Evolutionary conservation across 1,139 yeast genomes (phyloP).

Genomic region (Blastobotrys arbuscula): DNA sequence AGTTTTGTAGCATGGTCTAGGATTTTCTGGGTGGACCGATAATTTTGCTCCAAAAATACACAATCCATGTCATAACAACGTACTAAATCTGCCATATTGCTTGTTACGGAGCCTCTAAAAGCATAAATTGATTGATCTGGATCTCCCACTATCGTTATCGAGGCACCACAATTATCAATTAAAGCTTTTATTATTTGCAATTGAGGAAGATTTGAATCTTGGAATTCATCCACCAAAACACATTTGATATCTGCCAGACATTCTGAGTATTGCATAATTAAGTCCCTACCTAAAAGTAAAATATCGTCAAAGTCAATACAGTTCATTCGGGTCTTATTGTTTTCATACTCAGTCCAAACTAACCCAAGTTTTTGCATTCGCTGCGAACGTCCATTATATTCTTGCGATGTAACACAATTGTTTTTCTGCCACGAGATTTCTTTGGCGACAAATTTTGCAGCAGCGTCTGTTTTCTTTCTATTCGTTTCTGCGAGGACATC

Average conservation of each 20-base stretch:
- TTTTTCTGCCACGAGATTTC: constrained; percentile 13
- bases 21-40: constrained; percentile 70
- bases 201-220: constrained; percentile 81
- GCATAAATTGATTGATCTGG: constrained; percentile 94
- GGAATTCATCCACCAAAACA: constrained; percentile 89
- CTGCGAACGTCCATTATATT: background rate
- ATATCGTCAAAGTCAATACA: constrained; percentile 83
- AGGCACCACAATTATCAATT: constrained; percentile 40
- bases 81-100: constrained; percentile 60
- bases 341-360: constrained; percentile 41
- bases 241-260: constrained; percentile 53
- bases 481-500: background rate
- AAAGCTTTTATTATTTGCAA: constrained; percentile 59
- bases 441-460: background rate
- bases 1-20: constrained; percentile 58
- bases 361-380: background rate
- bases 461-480: background rate
- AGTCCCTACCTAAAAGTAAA: constrained; percentile 47
- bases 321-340: constrained; percentile 37
- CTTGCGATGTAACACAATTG: constrained; percentile 6
- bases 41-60: constrained; percentile 59
- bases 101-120: constrained; percentile 72
- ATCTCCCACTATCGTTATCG: constrained; percentile 87
- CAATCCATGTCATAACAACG: constrained; percentile 38
- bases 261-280: constrained; percentile 43